A percentile compares a stretch with the other conserved stretches of the same genome.
Conservation (phyloP, 129 eudicot genomes). For the Flaveria sonorensis region DNA sequence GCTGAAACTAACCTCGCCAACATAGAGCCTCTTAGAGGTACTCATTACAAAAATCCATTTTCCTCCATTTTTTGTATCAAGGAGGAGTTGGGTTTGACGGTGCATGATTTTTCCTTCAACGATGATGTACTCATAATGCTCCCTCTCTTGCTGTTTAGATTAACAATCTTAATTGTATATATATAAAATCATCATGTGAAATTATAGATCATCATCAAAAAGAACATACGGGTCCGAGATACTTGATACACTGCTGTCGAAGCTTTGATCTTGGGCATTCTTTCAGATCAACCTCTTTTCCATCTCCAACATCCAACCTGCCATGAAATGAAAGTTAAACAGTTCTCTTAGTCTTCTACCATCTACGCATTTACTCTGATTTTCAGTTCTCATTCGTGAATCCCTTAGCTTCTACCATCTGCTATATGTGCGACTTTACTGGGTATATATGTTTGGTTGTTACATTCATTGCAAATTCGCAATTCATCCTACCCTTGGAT, state of each 20-base stretch:
- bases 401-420: not conserved
- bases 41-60: slow-evolving; percentile 96
- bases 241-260: slow-evolving; percentile 79
- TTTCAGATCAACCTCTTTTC: slow-evolving; percentile 77
- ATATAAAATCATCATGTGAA: not conserved
- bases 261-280: slow-evolving; percentile 89
- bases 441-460: too few species aligned
- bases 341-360: not conserved
- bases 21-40: slow-evolving; percentile 65
- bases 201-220: not conserved
- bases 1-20: slow-evolving; percentile 63
- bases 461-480: too few species aligned
- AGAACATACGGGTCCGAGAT: slow-evolving; percentile 93
- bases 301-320: slow-evolving; percentile 99
- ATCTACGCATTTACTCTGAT: not conserved
- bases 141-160: slow-evolving; percentile 78
- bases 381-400: too few species aligned
- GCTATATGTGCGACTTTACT: too few species aligned
- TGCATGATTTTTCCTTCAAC: slow-evolving; percentile 70
- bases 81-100: slow-evolving; percentile 45
- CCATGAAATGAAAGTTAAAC: not conserved
- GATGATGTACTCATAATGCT: slow-evolving; percentile 66
- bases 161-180: not conserved
- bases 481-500: not conserved
- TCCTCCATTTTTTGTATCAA: slow-evolving; percentile 59